phyloP scores from a whole-genome alignment of 2,329 filamentous ascomycete species.

The Exutisphaerella laricina region DNA sequence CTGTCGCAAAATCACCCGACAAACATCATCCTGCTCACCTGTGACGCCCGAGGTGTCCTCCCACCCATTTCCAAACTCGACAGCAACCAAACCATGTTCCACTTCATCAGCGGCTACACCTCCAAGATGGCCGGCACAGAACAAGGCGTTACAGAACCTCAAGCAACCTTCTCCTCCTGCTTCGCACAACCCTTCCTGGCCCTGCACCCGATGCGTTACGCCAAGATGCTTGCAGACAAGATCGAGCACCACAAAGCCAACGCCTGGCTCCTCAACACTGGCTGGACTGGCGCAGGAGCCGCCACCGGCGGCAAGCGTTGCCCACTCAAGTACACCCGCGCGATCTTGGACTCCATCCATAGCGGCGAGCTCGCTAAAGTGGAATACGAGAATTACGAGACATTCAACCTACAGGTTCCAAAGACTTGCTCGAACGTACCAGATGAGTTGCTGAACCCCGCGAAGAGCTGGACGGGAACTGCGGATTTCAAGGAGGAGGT shows the following conservation, averaged over 20 bases:
- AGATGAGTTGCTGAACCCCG: slow-evolving; percentile 87
- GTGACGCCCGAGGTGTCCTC: slow-evolving; percentile 93
- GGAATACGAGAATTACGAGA: slow-evolving; percentile 90
- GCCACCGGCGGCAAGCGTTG: slow-evolving; percentile 88
- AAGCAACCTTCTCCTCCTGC: slow-evolving; percentile 98
- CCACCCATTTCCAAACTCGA: slow-evolving; percentile 97
- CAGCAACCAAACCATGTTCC: slow-evolving; percentile 97
- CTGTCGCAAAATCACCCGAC: slow-evolving; percentile 77
- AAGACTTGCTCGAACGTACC: slow-evolving; percentile 86
- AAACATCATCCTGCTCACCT: slow-evolving; percentile 98
- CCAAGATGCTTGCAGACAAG: slow-evolving; percentile 97
- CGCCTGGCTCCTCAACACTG: slow-evolving; percentile 97
- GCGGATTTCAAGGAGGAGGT: slow-evolving; percentile 83
- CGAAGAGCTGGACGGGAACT: slow-evolving; percentile 80
- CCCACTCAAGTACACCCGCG: slow-evolving; percentile 97
- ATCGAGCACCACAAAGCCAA: slow-evolving; percentile 92
- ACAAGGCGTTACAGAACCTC: slow-evolving; percentile 91
- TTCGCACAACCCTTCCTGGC: slow-evolving; percentile 99
- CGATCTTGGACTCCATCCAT: slow-evolving; percentile 98
- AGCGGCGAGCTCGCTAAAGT: slow-evolving; percentile 87
- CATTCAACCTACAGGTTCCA: slow-evolving; percentile 96
- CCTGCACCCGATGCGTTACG: slow-evolving; percentile 98
- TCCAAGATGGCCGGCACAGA: slow-evolving; percentile 99
- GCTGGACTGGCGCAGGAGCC: slow-evolving; percentile 89
- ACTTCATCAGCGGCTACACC: slow-evolving; percentile 99